Conservation (phyloP, 2,329 filamentous ascomycete genomes). For the Xylogone sp. region DNA sequence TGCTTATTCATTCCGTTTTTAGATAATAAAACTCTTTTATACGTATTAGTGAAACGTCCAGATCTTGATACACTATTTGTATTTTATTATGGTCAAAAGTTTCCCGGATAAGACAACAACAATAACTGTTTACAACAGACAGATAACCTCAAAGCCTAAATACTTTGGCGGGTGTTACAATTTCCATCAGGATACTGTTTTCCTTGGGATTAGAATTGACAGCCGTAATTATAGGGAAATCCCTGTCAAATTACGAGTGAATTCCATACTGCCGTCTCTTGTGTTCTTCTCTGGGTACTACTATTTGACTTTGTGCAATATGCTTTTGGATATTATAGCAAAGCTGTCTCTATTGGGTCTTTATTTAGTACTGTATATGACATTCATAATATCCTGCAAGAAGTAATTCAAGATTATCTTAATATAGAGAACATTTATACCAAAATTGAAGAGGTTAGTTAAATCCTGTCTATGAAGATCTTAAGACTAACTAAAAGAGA, state of each 20-base stretch:
- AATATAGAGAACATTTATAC: conserved; percentile 7
- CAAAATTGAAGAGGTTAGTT: conserved; percentile 11
- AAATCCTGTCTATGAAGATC: conserved; percentile 1
- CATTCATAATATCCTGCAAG: conserved; percentile 8
- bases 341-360: conserved; percentile 6
- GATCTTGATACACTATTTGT: conserved; percentile 7
- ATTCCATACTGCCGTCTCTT: conserved; percentile 12
- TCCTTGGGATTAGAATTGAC: conserved; percentile 13
- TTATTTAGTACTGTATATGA: conserved; percentile 12
- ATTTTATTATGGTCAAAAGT: neutral
- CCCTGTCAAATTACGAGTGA: conserved; percentile 12
- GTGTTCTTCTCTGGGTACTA: conserved; percentile 10
- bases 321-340: conserved; percentile 12
- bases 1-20: conserved; percentile 5
- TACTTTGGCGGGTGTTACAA: conserved; percentile 10
- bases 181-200: conserved; percentile 6
- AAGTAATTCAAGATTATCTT: conserved; percentile 6
- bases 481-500: conserved; percentile 9
- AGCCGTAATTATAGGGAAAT: conserved; percentile 7
- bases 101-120: neutral
- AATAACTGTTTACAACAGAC: neutral
- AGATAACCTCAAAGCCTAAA: conserved; percentile 11
- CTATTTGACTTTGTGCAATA: conserved; percentile 15
- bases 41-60: conserved; percentile 1
- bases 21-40: conserved; percentile 1